Conservation (phyloP, 2,329 filamentous ascomycete genomes). For the Coleophoma eucalyptorum region DNA sequence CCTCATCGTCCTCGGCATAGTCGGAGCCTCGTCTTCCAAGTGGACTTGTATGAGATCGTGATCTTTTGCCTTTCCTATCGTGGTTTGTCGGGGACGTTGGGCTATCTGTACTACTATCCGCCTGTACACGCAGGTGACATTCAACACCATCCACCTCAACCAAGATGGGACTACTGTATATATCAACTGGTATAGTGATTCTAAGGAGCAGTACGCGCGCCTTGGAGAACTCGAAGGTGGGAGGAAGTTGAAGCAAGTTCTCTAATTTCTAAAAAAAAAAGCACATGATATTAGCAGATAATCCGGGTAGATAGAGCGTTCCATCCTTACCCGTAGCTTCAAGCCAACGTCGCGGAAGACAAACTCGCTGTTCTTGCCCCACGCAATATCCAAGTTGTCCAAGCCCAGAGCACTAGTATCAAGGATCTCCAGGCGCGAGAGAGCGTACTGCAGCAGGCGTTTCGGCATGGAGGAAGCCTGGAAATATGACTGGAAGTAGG, state of each 20-base stretch:
- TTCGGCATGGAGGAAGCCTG: slow-evolving; percentile 71
- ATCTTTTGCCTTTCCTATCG: slow-evolving; percentile 25
- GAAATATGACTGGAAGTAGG: slow-evolving; percentile 27
- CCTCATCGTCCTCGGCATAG: slow-evolving; percentile 19
- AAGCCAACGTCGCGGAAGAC: slow-evolving; percentile 86
- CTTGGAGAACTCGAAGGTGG: slow-evolving; percentile 65
- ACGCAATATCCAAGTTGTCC: slow-evolving; percentile 78
- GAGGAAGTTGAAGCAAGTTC: slow-evolving; percentile 68
- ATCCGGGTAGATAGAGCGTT: background rate
- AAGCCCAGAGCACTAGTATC: slow-evolving; percentile 84
- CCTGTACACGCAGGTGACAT: slow-evolving; percentile 55
- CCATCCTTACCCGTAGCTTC: slow-evolving; percentile 62
- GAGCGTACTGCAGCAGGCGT: slow-evolving; percentile 79
- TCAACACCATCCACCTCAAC: slow-evolving; percentile 81
- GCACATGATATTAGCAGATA: slow-evolving; percentile 12
- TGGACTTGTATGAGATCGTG: slow-evolving; percentile 12
- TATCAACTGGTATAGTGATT: slow-evolving; percentile 81
- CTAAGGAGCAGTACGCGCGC: slow-evolving; percentile 74
- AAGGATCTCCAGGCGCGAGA: slow-evolving; percentile 79
- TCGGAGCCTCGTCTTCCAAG: slow-evolving; percentile 5
- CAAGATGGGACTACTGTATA: slow-evolving; percentile 78
- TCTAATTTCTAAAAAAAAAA: slow-evolving; percentile 65
- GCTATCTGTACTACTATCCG: slow-evolving; percentile 12
- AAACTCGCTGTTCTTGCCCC: slow-evolving; percentile 77
- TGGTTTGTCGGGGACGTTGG: slow-evolving; percentile 30